Evolutionary conservation across 2,329 filamentous ascomycete species (phyloP), one percentile per base, ranked within the genome.

Genomic region (Alternaria conjuncta): DNA sequence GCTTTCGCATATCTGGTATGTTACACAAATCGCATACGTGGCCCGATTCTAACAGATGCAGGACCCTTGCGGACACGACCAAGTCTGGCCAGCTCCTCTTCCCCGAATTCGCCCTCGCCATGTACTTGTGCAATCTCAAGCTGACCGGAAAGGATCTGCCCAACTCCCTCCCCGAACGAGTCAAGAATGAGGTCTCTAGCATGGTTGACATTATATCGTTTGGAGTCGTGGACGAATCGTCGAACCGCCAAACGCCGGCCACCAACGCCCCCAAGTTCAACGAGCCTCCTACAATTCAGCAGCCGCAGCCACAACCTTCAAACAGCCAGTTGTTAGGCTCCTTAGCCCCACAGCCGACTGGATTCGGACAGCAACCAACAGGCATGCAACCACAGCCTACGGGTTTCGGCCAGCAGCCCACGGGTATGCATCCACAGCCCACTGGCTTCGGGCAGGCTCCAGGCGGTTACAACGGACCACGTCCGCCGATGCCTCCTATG

Each of bases 201-300:
- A 98, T 99, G 94, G 96, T 99, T 44, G 96, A 99, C 77, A 99
- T 99, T 60, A 99, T 99, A 77, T 97, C 94, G 63, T 99, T 99
- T 78, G 93, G 91, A 71, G 88, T 97, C 23, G 89, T 88, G 1
- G 96, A 99, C 68, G 91, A 95, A 26, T 84, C 83, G 13, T 71
- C 82, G 15, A 80, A 80, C 44, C 81, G 86, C 20, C 80, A 86
- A n/a, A 61, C 71, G n/a, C 82, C 84, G 4, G 84, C 84, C 57
- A 88, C 84, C 64, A 94, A 92, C 79, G 88, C 88, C 15, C 90
- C 92, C 1, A 90, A 89, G 71, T 93, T 95, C 75, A 88, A 87
- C 75, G 82, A 87, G 53, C 83, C 86, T 26, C 86, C 87, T 6
- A 75, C 76, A 4, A 84, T 85, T 15, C 82, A 84, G 70, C 83